phyloP scores from a whole-genome alignment of 306 rosid species.

The Lagenaria siceraria region DNA sequence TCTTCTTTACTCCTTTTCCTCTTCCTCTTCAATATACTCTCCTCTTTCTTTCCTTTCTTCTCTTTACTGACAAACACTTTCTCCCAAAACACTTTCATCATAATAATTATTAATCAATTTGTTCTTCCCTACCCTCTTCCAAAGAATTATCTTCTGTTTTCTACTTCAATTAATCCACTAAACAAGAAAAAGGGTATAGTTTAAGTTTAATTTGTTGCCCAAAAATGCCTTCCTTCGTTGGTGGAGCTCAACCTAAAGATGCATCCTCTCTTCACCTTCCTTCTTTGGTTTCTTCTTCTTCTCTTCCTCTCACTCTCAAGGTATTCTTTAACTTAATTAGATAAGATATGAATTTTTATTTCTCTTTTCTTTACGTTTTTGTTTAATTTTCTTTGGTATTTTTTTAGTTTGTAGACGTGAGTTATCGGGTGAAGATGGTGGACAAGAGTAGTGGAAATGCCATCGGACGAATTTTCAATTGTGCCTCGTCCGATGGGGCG shows the following conservation, averaged over 20 bases:
- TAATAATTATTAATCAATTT: neutral
- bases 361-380: neutral
- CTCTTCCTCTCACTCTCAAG: slow-evolving; percentile 68
- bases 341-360: neutral
- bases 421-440: slow-evolving; percentile 36
- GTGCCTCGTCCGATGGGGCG: slow-evolving; percentile 5
- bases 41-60: slow-evolving; percentile 23
- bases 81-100: no score
- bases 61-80: no score
- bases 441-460: slow-evolving; percentile 19
- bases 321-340: neutral
- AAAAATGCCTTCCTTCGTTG: slow-evolving; percentile 13
- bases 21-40: slow-evolving; percentile 3
- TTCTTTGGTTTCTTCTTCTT: slow-evolving; percentile 31
- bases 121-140: no score
- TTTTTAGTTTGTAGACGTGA: slow-evolving; percentile 58
- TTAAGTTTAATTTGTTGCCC: neutral
- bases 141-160: no score
- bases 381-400: neutral
- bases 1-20: neutral
- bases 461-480: slow-evolving; percentile 19
- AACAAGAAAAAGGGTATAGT: slow-evolving; percentile 5
- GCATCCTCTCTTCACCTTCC: slow-evolving; percentile 22
- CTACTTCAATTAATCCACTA: neutral
- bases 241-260: slow-evolving; percentile 1